Evolutionary conservation across 1,139 yeast species (phyloP).

Genomic region (Pneumocystis carinii): DNA sequence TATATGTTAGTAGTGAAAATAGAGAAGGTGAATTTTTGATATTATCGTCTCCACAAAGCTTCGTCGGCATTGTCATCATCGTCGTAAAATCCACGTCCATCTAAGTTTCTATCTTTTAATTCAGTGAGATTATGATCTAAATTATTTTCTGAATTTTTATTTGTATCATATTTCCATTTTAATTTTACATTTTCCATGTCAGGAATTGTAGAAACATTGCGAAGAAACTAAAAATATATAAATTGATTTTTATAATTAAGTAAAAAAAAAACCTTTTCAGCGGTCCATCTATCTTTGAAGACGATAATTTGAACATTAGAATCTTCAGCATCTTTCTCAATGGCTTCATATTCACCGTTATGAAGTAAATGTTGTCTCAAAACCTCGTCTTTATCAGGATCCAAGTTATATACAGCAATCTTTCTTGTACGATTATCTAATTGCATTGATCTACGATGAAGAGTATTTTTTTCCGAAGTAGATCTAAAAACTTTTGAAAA

Average conservation of each 20-base stretch:
- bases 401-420: conserved; percentile 23
- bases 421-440: conserved; percentile 29
- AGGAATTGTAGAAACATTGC: not conserved
- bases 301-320: conserved; percentile 22
- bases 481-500: not conserved
- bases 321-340: conserved; percentile 12
- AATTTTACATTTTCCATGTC: not conserved
- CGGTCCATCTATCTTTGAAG: conserved; percentile 29
- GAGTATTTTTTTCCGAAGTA: not conserved
- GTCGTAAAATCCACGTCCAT: not conserved
- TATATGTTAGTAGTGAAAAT: not conserved
- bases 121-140: not conserved
- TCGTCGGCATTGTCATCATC: not conserved
- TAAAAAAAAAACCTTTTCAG: conserved; percentile 25
- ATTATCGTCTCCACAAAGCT: not conserved
- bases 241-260: not conserved
- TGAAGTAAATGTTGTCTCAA: conserved; percentile 15
- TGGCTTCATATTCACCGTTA: conserved; percentile 16
- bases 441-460: conserved; percentile 13
- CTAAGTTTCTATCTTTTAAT: not conserved
- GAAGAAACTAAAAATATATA: not conserved
- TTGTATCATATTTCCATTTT: not conserved
- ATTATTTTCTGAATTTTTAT: not conserved
- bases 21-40: not conserved
- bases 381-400: conserved; percentile 23